Evolutionary conservation across 1,284 basidiomycete genomes (phyloP).

Genomic region (Termitomyces sp.): DNA sequence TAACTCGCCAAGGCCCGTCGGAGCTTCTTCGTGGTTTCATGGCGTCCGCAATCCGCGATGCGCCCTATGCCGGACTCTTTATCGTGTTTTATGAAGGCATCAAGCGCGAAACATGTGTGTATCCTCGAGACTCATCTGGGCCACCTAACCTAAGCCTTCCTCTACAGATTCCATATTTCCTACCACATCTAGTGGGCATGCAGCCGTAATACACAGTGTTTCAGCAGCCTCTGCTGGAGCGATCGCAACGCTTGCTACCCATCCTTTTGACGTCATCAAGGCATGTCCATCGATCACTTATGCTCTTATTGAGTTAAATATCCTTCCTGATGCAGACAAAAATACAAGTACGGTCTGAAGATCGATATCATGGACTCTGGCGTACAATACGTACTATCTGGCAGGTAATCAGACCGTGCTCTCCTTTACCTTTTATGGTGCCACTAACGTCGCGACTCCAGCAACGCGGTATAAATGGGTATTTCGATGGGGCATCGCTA

Average conservation of each 20-base stretch:
- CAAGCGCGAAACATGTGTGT: conserved; percentile 65
- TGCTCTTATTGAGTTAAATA: not conserved
- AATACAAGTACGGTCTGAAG: conserved; percentile 78
- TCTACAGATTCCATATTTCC: conserved; percentile 14
- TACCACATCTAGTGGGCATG: conserved; percentile 13
- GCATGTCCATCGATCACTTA: conserved; percentile 32
- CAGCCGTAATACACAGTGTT: conserved; percentile 48
- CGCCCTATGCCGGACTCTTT: conserved; percentile 94
- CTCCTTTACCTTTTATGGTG: conserved; percentile 20
- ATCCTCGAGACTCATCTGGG: not conserved
- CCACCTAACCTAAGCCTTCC: not conserved
- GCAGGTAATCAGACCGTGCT: conserved; percentile 37
- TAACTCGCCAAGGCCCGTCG: conserved; percentile 69
- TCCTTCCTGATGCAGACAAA: conserved; percentile 54
- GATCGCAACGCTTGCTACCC: conserved; percentile 78
- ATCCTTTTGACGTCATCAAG: conserved; percentile 90
- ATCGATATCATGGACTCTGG: conserved; percentile 64
- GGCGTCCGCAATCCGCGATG: conserved; percentile 89
- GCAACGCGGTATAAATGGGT: conserved; percentile 75
- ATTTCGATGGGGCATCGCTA: conserved; percentile 82
- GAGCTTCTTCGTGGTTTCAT: conserved; percentile 87
- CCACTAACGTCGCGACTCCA: conserved; percentile 24
- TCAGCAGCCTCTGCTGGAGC: conserved; percentile 75
- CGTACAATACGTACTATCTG: conserved; percentile 65
- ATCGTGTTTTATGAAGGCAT: conserved; percentile 87